A percentile compares a stretch with the other conserved stretches of the same genome.
These are phyloP conservation scores for Xerocomellus amylosporus DNA, from an alignment of 768 basidiomycete genomes.

Conservation along the genomic window DNA sequence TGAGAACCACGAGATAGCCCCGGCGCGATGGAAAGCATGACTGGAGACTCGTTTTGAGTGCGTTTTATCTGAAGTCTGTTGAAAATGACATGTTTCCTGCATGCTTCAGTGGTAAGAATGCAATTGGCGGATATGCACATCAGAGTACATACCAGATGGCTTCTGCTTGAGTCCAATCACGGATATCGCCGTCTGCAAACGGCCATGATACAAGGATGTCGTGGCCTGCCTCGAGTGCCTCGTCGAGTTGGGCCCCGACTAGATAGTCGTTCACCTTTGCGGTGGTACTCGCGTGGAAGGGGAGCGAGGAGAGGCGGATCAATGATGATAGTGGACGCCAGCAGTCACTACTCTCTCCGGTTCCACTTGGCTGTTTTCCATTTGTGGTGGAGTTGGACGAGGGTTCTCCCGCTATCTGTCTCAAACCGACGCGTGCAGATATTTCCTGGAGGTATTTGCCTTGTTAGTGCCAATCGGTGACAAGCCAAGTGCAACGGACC, in stretches of 20 bases:
- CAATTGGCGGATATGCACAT: background rate
- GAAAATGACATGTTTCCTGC: constrained; percentile 85
- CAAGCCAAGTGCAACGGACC: constrained; percentile 44
- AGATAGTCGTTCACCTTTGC: constrained; percentile 74
- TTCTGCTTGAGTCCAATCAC: constrained; percentile 82
- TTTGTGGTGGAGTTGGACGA: constrained; percentile 22
- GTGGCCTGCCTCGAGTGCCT: constrained; percentile 70
- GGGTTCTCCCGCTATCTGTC: constrained; percentile 37
- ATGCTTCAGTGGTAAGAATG: constrained; percentile 4
- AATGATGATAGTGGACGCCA: constrained; percentile 41
- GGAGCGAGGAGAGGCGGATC: constrained; percentile 46
- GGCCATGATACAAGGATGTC: constrained; percentile 81
- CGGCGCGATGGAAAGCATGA: constrained; percentile 67
- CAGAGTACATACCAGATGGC: constrained; percentile 70
- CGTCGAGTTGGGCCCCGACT: constrained; percentile 77
- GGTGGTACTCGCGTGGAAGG: constrained; percentile 41
- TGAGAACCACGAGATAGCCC: constrained; percentile 64
- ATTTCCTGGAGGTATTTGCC: constrained; percentile 55
- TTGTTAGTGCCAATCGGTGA: constrained; percentile 1
- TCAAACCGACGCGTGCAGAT: constrained; percentile 75
- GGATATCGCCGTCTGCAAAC: constrained; percentile 67
- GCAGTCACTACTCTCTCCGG: constrained; percentile 18
- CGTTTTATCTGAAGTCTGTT: constrained; percentile 70
- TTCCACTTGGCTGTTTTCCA: constrained; percentile 22
- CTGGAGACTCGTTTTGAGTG: constrained; percentile 83